These are phyloP conservation scores for Pichia ethanolica DNA, from an alignment of 805 yeast species.

Conservation along the genomic window DNA sequence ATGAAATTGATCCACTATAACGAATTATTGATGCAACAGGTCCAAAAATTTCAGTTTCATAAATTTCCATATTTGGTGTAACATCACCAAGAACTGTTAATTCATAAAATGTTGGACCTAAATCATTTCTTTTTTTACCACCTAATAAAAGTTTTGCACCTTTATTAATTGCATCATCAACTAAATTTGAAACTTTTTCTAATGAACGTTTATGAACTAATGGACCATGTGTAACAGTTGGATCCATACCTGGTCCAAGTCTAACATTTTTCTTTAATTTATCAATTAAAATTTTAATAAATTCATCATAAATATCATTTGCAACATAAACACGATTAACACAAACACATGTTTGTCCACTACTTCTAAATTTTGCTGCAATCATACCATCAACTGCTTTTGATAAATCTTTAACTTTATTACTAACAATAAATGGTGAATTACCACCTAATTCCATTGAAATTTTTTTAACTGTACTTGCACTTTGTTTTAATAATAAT, in stretches of 20 bases:
- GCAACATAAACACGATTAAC: slow-evolving; percentile 66
- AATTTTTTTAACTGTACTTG: slow-evolving; percentile 56
- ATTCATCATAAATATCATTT: slow-evolving; percentile 50
- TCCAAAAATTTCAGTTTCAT: slow-evolving; percentile 67
- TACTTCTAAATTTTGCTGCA: slow-evolving; percentile 60
- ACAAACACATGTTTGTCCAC: slow-evolving; percentile 78
- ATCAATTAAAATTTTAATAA: slow-evolving; percentile 39
- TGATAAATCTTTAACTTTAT: slow-evolving; percentile 55
- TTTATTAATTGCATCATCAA: slow-evolving; percentile 53
- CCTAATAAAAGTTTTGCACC: slow-evolving; percentile 58
- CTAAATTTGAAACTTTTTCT: slow-evolving; percentile 48
- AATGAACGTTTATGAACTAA: slow-evolving; percentile 53
- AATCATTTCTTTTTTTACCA: slow-evolving; percentile 45
- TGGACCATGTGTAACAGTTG: slow-evolving; percentile 63
- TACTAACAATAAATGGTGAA: slow-evolving; percentile 69
- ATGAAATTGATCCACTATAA: slow-evolving; percentile 43
- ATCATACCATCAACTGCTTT: slow-evolving; percentile 55
- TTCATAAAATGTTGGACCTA: slow-evolving; percentile 60
- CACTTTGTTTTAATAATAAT: slow-evolving; percentile 51
- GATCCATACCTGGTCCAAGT: slow-evolving; percentile 58
- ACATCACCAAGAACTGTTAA: slow-evolving; percentile 58
- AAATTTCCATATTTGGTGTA: slow-evolving; percentile 47
- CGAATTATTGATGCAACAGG: slow-evolving; percentile 64
- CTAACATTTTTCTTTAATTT: slow-evolving; percentile 35
- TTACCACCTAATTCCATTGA: slow-evolving; percentile 76